These are phyloP conservation scores for Osmanthus fragrans DNA, from an alignment of 257 asterid species.

Conservation along the genomic window DNA sequence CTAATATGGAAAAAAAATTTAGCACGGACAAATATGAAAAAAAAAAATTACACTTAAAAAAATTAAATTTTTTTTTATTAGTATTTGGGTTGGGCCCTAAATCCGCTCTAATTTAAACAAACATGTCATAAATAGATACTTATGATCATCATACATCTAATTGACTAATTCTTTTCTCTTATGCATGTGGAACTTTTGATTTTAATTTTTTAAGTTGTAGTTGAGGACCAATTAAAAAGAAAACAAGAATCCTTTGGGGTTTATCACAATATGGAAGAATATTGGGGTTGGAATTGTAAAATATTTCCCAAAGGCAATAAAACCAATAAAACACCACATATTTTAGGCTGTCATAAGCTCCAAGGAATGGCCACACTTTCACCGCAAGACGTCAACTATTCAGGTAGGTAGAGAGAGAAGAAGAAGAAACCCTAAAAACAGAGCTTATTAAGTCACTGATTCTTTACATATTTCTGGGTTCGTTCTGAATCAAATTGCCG, in stretches of 20 bases:
- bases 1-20: no score
- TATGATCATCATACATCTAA: no score
- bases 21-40: no score
- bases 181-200: slow-evolving; percentile 1
- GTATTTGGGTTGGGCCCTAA: no score
- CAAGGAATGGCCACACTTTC: slow-evolving; percentile 17
- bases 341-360: slow-evolving; percentile 26
- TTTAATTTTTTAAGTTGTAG: not conserved
- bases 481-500: slow-evolving; percentile 24
- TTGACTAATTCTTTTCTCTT: no score
- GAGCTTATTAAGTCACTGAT: slow-evolving; percentile 20
- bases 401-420: not conserved
- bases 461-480: slow-evolving; percentile 9
- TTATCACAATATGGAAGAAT: not conserved
- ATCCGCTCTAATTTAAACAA: no score
- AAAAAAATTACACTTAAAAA: no score
- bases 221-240: not conserved
- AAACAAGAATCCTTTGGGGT: not conserved
- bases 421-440: not conserved
- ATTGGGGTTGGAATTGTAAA: slow-evolving; percentile 9
- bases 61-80: no score
- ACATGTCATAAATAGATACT: no score
- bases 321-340: not conserved
- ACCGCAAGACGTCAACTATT: slow-evolving; percentile 16
- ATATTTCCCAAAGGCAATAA: slow-evolving; percentile 12